Conservation (phyloP, 2,329 filamentous ascomycete genomes). For the Pestalotiopsis fici region DNA sequence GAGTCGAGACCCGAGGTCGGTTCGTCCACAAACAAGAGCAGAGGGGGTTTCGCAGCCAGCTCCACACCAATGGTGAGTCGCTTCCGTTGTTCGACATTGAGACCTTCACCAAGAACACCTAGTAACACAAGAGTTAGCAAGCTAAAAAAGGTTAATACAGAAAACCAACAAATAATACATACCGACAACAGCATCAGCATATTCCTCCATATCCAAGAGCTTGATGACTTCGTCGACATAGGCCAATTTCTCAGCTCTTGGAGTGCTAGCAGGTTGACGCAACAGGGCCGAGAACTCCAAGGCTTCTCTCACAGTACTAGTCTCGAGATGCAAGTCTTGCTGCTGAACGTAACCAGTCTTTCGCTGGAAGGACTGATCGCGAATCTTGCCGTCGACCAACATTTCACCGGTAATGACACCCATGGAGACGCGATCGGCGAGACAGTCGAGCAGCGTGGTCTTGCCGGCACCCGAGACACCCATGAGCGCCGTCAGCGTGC, state of each 20-base stretch:
- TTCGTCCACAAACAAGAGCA: conserved; percentile 76
- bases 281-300: conserved; percentile 60
- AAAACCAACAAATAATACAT: conserved; percentile 54
- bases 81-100: conserved; percentile 42
- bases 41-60: conserved; percentile 70
- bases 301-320: not conserved
- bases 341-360: conserved; percentile 93
- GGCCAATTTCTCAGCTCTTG: conserved; percentile 60
- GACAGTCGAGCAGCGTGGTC: conserved; percentile 83
- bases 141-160: not conserved
- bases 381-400: conserved; percentile 63
- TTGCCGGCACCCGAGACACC: conserved; percentile 86
- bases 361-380: conserved; percentile 83
- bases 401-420: conserved; percentile 87
- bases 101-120: conserved; percentile 43
- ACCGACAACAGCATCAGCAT: conserved; percentile 69
- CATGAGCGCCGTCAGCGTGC: conserved; percentile 88
- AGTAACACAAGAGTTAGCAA: not conserved
- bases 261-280: conserved; percentile 60
- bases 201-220: conserved; percentile 66
- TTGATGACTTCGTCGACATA: conserved; percentile 71
- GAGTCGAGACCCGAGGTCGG: conserved; percentile 76
- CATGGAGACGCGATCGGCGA: conserved; percentile 85
- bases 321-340: conserved; percentile 77
- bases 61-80: conserved; percentile 75